Evolutionary conservation across 202 grass and related monocot genomes (phyloP).

Genomic region (Digitaria exilis): DNA sequence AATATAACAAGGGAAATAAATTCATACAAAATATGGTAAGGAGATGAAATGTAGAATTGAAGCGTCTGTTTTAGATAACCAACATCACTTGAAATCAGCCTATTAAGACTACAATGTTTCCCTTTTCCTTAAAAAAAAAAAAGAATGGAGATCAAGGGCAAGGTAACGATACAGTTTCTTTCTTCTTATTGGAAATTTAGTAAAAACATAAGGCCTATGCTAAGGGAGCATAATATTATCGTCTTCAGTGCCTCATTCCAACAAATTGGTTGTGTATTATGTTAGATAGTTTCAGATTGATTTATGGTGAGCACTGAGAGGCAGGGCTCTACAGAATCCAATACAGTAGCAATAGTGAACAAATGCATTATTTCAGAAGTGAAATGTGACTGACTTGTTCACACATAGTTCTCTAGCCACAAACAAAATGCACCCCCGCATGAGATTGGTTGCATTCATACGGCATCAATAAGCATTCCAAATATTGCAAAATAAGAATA

Average conservation of each 20-base stretch:
- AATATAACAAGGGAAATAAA: conserved; percentile 6
- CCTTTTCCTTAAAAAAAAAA: background rate
- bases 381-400: background rate
- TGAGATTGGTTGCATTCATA: background rate
- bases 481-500: no score
- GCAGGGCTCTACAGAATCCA: background rate
- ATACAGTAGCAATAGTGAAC: background rate
- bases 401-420: no score
- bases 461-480: background rate
- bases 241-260: background rate
- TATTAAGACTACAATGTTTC: background rate
- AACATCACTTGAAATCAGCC: background rate
- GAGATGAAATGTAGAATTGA: background rate
- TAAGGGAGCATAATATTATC: background rate
- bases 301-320: background rate
- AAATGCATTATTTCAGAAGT: background rate
- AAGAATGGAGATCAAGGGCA: background rate
- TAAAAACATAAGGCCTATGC: background rate
- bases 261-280: background rate
- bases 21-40: background rate
- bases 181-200: background rate
- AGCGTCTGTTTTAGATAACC: conserved; percentile 5
- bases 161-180: background rate
- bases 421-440: no score
- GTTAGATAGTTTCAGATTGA: background rate